Conservation (phyloP, 768 basidiomycete species). For the Suillus sp. region DNA sequence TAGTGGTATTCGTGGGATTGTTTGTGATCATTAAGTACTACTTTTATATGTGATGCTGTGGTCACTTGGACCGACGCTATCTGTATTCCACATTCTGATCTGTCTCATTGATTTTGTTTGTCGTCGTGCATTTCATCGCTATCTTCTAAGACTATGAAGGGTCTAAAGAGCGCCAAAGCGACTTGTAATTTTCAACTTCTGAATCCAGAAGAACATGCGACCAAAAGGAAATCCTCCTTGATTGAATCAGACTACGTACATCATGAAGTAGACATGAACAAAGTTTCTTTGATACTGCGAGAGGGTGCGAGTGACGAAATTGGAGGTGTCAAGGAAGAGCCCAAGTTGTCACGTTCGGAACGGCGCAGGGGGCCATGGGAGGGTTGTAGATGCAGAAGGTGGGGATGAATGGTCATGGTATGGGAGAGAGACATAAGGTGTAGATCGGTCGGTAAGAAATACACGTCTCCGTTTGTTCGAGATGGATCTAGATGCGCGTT, state of each 20-base stretch:
- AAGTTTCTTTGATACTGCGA: not conserved
- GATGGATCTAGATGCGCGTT: not conserved
- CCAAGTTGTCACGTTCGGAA: not conserved
- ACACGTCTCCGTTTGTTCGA: not conserved
- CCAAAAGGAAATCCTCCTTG: not conserved
- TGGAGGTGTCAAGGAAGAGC: not conserved
- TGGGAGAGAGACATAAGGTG: too few species aligned
- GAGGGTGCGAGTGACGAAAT: not conserved
- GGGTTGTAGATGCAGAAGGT: too few species aligned
- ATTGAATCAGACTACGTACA: not conserved
- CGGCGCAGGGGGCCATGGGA: not conserved
- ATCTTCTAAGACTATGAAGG: not conserved
- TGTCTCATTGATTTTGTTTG: not conserved
- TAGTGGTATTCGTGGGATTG: constrained; percentile 35
- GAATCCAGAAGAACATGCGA: not conserved
- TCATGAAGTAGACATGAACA: too few species aligned
- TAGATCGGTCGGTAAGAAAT: not conserved
- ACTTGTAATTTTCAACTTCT: not conserved
- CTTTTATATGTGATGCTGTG: constrained; percentile 26
- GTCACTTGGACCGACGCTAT: not conserved
- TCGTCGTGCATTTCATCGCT: too few species aligned
- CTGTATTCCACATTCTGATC: not conserved
- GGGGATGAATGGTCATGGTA: too few species aligned
- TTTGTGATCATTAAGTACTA: constrained; percentile 31
- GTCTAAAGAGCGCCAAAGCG: not conserved